Conservation (phyloP, 345 rosid genomes). For the Citrus glauca region DNA sequence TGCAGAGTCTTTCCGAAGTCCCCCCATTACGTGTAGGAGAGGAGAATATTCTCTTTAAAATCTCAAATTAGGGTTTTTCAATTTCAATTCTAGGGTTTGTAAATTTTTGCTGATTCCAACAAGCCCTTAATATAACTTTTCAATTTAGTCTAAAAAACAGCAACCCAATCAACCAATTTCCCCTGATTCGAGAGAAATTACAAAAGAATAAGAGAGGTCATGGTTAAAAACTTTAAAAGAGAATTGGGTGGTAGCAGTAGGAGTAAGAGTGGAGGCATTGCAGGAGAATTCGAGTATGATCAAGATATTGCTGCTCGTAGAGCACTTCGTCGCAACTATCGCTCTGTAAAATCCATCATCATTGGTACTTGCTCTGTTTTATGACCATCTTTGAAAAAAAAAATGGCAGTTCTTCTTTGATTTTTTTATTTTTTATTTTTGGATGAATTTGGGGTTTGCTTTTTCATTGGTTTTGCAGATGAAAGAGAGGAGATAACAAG, state of each 20-base stretch:
- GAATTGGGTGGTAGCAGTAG: background rate
- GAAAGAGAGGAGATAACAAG: slow-evolving; percentile 29
- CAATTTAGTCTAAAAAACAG: background rate
- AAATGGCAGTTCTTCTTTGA: background rate
- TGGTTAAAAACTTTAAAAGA: slow-evolving; percentile 6
- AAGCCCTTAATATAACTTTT: background rate
- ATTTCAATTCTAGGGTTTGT: background rate
- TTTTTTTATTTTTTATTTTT: background rate
- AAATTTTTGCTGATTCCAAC: background rate
- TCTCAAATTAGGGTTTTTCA: background rate
- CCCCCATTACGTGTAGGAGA: background rate
- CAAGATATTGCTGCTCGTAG: slow-evolving; percentile 3
- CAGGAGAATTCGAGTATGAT: background rate
- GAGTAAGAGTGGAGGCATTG: background rate
- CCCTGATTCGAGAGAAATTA: background rate
- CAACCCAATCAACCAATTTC: background rate
- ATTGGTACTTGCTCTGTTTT: slow-evolving; percentile 14
- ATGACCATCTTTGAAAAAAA: too few relatives aligned
- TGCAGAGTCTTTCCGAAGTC: background rate
- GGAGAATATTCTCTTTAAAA: slow-evolving; percentile 6
- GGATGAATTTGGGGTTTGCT: background rate
- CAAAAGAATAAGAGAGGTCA: slow-evolving; percentile 1
- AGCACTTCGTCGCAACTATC: slow-evolving; percentile 32
- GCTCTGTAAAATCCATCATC: slow-evolving; percentile 29
- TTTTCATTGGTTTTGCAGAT: slow-evolving; percentile 16